These are phyloP conservation scores for Cladochytrium replicatum DNA, from an alignment of 192 early-diverging fungal species.

Conservation along the genomic window DNA sequence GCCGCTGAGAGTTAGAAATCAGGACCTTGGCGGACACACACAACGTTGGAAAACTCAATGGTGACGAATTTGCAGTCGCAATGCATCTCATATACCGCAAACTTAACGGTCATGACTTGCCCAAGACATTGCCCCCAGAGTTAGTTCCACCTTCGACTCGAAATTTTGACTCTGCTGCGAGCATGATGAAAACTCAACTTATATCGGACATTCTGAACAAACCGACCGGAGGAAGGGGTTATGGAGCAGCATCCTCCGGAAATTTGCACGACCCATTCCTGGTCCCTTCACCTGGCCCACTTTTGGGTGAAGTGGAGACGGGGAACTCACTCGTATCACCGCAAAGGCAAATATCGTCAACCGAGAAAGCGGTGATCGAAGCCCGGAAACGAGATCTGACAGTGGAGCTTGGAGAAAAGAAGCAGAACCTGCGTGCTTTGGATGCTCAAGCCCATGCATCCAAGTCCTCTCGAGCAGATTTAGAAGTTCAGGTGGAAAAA, in stretches of 20 bases:
- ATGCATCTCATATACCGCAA: constrained; percentile 94
- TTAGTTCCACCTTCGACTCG: constrained; percentile 78
- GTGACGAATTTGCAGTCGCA: constrained; percentile 91
- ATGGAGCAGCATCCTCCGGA: background rate
- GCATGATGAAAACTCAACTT: constrained; percentile 53
- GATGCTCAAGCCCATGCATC: no score
- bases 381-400: no score
- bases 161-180: constrained; percentile 57
- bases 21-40: constrained; percentile 71
- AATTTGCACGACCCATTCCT: constrained; percentile 9
- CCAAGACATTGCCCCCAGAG: constrained; percentile 66
- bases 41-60: constrained; percentile 78
- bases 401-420: no score
- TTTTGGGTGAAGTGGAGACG: no score
- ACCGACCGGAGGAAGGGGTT: constrained; percentile 7
- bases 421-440: no score
- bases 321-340: no score
- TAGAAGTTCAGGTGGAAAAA: no score
- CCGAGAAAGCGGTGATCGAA: no score
- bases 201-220: constrained; percentile 46
- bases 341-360: no score
- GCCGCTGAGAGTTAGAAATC: no score
- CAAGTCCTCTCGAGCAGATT: no score
- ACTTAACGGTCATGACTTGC: constrained; percentile 72
- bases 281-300: constrained; percentile 7